phyloP scores from a whole-genome alignment of 169 alveolate species.

The Cryptosporidium felis region DNA sequence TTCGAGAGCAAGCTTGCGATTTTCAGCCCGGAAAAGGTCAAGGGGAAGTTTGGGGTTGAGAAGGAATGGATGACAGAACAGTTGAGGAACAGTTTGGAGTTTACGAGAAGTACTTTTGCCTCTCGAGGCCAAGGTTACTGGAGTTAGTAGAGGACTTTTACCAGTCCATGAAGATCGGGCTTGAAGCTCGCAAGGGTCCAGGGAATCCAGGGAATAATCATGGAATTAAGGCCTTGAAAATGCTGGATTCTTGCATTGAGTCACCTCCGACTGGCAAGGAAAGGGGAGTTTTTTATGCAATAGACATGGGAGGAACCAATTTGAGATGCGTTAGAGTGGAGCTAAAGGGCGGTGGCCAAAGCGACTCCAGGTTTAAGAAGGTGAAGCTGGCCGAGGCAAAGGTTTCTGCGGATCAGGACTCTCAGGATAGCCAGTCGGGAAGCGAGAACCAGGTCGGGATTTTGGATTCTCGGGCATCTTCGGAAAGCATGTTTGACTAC shows the following conservation, averaged over 20 bases:
- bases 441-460: neutral
- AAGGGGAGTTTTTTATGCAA: conserved; percentile 86
- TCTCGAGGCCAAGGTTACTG: neutral
- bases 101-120: conserved; percentile 13
- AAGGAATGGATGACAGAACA: no score
- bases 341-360: conserved; percentile 79
- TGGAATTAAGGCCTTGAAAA: no score
- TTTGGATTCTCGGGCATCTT: neutral
- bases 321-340: conserved; percentile 85
- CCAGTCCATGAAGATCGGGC: conserved; percentile 6
- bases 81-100: neutral
- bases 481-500: conserved; percentile 57
- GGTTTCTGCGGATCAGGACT: neutral
- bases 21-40: no score
- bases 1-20: no score
- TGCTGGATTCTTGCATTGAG: conserved; percentile 86
- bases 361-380: conserved; percentile 6
- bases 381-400: conserved; percentile 18
- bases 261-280: conserved; percentile 86
- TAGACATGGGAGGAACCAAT: conserved; percentile 90
- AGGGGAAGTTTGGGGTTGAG: no score
- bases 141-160: conserved; percentile 30
- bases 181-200: conserved; percentile 7
- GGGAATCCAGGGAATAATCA: no score
- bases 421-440: neutral